These are phyloP conservation scores for Xylaria sp. DNA, from an alignment of 495 filamentous ascomycete species.

Conservation along the genomic window DNA sequence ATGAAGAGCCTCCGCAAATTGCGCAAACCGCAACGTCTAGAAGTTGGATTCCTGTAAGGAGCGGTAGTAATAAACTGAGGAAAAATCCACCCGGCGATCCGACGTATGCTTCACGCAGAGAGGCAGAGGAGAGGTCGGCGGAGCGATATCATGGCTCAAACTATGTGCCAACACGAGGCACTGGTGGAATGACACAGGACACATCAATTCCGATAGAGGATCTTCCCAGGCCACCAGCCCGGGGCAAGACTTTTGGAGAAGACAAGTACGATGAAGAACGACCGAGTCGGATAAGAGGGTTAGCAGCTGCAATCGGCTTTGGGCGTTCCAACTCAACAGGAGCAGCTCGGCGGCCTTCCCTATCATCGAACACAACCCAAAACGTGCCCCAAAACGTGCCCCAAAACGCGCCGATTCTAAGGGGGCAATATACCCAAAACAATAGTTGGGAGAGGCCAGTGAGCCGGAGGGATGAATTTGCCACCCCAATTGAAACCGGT, in stretches of 20 bases:
- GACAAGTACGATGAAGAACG: slow-evolving; percentile 35
- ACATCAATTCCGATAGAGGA: slow-evolving; percentile 28
- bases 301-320: slow-evolving; percentile 30
- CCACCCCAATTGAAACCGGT: slow-evolving; percentile 16
- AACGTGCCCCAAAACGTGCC: not conserved
- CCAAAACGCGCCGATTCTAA: slow-evolving; percentile 2
- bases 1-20: slow-evolving; percentile 32
- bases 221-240: slow-evolving; percentile 33
- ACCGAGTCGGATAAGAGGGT: slow-evolving; percentile 29
- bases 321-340: slow-evolving; percentile 29
- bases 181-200: slow-evolving; percentile 18
- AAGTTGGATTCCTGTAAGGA: slow-evolving; percentile 43
- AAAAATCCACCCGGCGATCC: slow-evolving; percentile 53
- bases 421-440: slow-evolving; percentile 8
- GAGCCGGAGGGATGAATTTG: slow-evolving; percentile 26
- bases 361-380: not conserved
- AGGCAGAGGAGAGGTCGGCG: slow-evolving; percentile 39
- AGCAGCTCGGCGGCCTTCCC: slow-evolving; percentile 25
- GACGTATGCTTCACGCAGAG: slow-evolving; percentile 44
- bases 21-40: slow-evolving; percentile 37
- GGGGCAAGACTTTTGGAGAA: slow-evolving; percentile 35
- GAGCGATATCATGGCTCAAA: slow-evolving; percentile 27
- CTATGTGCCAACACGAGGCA: slow-evolving; percentile 8
- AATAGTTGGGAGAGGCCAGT: slow-evolving; percentile 26
- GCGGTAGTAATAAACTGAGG: slow-evolving; percentile 56